Conservation (phyloP, 257 asterid genomes). For the Orobanche coerulescens region DNA sequence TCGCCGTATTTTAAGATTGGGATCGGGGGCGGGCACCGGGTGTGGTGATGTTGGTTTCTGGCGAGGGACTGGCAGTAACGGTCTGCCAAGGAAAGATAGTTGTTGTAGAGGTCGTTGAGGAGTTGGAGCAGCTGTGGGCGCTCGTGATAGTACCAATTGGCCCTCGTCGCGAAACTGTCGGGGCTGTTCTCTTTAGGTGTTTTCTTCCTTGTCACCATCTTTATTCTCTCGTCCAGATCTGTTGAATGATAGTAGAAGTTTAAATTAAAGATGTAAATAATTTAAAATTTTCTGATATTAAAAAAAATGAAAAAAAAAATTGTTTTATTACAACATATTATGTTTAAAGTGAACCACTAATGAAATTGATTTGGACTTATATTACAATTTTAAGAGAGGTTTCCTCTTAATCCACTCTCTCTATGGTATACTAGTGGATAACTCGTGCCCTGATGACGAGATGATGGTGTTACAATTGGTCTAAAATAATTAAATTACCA, state of each 20-base stretch:
- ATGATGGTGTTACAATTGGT: too few species aligned
- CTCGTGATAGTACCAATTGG: constrained; percentile 68
- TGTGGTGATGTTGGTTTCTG: constrained; percentile 37
- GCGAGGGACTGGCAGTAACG: constrained; percentile 72
- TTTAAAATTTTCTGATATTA: too few species aligned
- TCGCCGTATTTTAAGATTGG: constrained; percentile 32
- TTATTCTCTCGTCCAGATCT: constrained; percentile 91
- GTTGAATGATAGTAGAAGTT: background rate
- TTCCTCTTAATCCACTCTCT: too few species aligned
- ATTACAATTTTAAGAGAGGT: too few species aligned
- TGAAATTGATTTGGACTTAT: too few species aligned
- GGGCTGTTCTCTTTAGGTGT: constrained; percentile 32
- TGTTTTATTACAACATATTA: too few species aligned
- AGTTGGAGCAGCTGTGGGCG: constrained; percentile 76
- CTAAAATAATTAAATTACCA: too few species aligned
- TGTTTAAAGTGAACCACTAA: too few species aligned
- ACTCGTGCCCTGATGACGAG: too few species aligned
- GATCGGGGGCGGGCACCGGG: constrained; percentile 48
- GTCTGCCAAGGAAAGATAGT: constrained; percentile 71
- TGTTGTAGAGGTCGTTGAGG: constrained; percentile 71
- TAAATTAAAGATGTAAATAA: too few species aligned
- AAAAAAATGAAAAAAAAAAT: too few species aligned
- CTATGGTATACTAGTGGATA: too few species aligned
- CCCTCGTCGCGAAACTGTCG: constrained; percentile 66
- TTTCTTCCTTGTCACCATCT: constrained; percentile 40